Conservation (phyloP, 1,284 basidiomycete species). For the Coniophora puteana region DNA sequence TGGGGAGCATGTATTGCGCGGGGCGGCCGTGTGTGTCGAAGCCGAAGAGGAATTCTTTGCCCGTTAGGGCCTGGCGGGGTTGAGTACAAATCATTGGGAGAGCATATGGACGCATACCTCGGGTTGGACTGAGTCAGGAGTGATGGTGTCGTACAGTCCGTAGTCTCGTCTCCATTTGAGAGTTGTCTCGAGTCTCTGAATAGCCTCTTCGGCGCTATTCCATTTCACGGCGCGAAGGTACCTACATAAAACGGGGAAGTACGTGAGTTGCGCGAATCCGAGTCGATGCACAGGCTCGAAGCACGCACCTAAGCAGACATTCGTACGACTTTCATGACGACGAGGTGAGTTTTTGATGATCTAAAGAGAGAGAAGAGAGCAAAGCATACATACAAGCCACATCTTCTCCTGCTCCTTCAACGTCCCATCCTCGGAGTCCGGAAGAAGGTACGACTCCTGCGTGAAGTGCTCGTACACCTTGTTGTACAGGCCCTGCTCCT, state of each 20-base stretch:
- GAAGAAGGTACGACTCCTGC: constrained; percentile 46
- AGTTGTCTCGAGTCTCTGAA: constrained; percentile 63
- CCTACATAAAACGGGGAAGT: constrained; percentile 35
- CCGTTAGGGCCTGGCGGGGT: constrained; percentile 54
- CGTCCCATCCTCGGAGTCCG: constrained; percentile 41
- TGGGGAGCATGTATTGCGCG: constrained; percentile 76
- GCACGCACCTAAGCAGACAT: constrained; percentile 56
- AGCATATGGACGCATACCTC: constrained; percentile 43
- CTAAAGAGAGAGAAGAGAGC: neutral
- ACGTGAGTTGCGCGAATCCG: neutral
- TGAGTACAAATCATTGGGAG: constrained; percentile 7
- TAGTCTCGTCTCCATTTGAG: constrained; percentile 74
- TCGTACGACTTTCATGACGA: constrained; percentile 48
- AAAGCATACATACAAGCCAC: constrained; percentile 55
- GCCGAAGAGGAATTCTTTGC: constrained; percentile 73
- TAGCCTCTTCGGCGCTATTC: constrained; percentile 48
- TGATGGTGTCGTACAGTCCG: constrained; percentile 59
- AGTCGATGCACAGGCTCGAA: neutral
- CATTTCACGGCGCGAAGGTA: constrained; percentile 74
- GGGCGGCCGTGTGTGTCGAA: constrained; percentile 71
- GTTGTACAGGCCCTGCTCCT: constrained; percentile 49
- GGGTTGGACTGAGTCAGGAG: constrained; percentile 58
- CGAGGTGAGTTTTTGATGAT: constrained; percentile 2
- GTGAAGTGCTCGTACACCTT: constrained; percentile 60
- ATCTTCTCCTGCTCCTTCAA: constrained; percentile 67